Conservation (phyloP, 192 early-diverging fungal genomes). For the Entophlyctis helioformis region DNA sequence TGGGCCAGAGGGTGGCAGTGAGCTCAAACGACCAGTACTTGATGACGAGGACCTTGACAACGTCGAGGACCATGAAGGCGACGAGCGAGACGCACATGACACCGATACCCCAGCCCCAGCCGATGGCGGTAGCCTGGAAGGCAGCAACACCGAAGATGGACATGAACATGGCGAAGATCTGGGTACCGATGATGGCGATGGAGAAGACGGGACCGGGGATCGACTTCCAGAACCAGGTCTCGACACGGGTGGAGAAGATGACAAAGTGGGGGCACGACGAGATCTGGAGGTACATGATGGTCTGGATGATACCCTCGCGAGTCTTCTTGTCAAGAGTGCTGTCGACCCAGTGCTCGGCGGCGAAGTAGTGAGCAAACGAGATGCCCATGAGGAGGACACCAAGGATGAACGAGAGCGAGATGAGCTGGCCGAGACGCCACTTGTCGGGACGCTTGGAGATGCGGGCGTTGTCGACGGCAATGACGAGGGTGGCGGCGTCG, state of each 20-base stretch:
- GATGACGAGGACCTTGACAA: constrained; percentile 80
- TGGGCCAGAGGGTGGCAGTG: constrained; percentile 69
- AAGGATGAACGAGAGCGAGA: constrained; percentile 75
- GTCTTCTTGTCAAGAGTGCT: background rate
- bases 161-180: constrained; percentile 84
- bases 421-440: constrained; percentile 83
- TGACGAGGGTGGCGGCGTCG: constrained; percentile 88
- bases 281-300: constrained; percentile 90
- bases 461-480: constrained; percentile 74
- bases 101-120: constrained; percentile 59
- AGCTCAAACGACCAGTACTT: constrained; percentile 76
- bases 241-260: constrained; percentile 84
- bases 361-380: constrained; percentile 69
- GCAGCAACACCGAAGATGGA: constrained; percentile 49
- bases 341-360: constrained; percentile 24
- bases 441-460: constrained; percentile 73
- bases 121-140: constrained; percentile 24
- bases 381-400: constrained; percentile 43
- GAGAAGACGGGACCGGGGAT: constrained; percentile 67
- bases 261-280: constrained; percentile 87
- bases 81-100: constrained; percentile 66
- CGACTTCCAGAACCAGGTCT: constrained; percentile 78
- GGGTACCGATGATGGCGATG: constrained; percentile 71
- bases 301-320: constrained; percentile 46
- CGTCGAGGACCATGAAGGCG: constrained; percentile 71